Evolutionary conservation across 2,329 filamentous ascomycete genomes (phyloP), one percentile per base, ranked within the genome.

Genomic region (Ambrosiella xylebori): DNA sequence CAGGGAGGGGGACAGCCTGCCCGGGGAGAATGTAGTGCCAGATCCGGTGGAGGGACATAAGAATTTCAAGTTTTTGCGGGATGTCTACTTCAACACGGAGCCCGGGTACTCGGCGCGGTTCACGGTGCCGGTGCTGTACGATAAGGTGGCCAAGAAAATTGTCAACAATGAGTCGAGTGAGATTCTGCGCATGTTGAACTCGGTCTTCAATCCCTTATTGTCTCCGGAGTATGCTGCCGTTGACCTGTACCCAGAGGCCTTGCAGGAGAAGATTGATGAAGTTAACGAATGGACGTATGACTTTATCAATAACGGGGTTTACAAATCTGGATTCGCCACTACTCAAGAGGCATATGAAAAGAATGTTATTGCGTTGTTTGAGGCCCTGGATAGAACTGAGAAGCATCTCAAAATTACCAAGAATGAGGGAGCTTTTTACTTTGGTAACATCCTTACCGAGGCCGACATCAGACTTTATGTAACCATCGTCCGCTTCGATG

Each of bases 111-210:
- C 73, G 1, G 89, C 86, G 1, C 80, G 90, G 11, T 95, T 90
- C 69, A 95, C 90, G 0, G 90, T 96, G 13, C 90, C 90, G 0
- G 85, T 88, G 2, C 75, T 96, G 58, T 94, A 85, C 72, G 88
- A 95, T 71, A 88, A 81, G 71, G 82, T 85, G 72, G 71, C 74
- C 56, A 78, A 82, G 65, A 79, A 74, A 39, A 94, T 95, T 66
- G 89, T 95, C 62, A 93, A 78, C 78, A 96, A 96, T 64, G 90
- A 95, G 76, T 88, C 85, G 69, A 83, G 84, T 63, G 90, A 96
- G 73, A 95, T 96, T 68, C 82, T 95, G 68, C 83, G 90, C 67
- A 95, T 95, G 86, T 74, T 96, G 61, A 86, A 86, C 67, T 77
- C 76, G 47, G 41, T 75, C 68, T 97, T 97, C 67, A 83, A 97